phyloP scores from a whole-genome alignment of 192 early-diverging fungal species.

The Coemansia sp. region DNA sequence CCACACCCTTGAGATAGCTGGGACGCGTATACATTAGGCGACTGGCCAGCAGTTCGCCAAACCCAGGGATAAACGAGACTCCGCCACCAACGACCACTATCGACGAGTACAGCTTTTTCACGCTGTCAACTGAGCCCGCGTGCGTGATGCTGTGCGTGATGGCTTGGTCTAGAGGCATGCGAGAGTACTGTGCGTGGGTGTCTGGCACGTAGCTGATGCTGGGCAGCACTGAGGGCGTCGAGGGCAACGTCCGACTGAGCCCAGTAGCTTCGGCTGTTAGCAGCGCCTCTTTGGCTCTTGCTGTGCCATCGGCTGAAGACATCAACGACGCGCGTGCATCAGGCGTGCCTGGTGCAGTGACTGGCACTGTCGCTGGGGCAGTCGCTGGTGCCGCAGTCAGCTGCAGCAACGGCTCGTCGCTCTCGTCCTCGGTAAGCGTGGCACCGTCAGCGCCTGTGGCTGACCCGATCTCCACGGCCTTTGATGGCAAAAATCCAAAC shows the following conservation, averaged over 20 bases:
- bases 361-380: slow-evolving; percentile 25
- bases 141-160: slow-evolving; percentile 67
- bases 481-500: slow-evolving; percentile 39
- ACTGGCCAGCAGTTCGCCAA: slow-evolving; percentile 45
- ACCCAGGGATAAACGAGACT: slow-evolving; percentile 61
- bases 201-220: slow-evolving; percentile 32
- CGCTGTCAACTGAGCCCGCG: slow-evolving; percentile 65
- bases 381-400: slow-evolving; percentile 14
- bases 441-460: background rate
- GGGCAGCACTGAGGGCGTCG: slow-evolving; percentile 9
- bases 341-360: slow-evolving; percentile 23
- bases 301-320: background rate
- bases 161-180: slow-evolving; percentile 63
- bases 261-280: background rate
- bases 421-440: background rate
- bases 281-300: slow-evolving; percentile 2
- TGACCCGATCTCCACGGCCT: slow-evolving; percentile 6
- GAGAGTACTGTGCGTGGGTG: slow-evolving; percentile 24
- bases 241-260: slow-evolving; percentile 7
- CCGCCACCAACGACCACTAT: slow-evolving; percentile 88
- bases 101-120: slow-evolving; percentile 68
- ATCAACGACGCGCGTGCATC: slow-evolving; percentile 5
- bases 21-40: slow-evolving; percentile 38
- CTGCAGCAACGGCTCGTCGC: background rate
- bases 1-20: slow-evolving; percentile 15